Percentiles rank a stretch among this genome's conserved stretches.
Evolutionary conservation across 768 basidiomycete species (phyloP).

Genomic region (Clitopilus passeckerianus): DNA sequence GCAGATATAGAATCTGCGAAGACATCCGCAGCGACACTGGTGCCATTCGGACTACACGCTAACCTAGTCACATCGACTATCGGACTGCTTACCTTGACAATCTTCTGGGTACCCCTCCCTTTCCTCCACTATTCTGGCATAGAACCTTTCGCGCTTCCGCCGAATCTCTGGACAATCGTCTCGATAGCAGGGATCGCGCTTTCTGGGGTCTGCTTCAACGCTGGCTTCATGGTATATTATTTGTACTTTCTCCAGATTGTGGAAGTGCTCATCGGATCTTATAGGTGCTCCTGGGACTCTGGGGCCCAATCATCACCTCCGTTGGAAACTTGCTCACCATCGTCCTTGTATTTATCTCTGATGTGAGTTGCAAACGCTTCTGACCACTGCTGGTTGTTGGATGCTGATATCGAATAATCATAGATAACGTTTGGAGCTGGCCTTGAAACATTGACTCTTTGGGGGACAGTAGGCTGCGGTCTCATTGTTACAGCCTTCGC

Average conservation of each 20-base stretch:
- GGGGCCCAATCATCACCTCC: slow-evolving; percentile 85
- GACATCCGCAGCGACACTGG: slow-evolving; percentile 41
- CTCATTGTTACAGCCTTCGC: slow-evolving; percentile 83
- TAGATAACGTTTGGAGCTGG: slow-evolving; percentile 59
- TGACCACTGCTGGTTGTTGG: not conserved
- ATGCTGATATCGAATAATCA: not conserved
- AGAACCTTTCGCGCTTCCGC: slow-evolving; percentile 67
- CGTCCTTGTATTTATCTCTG: slow-evolving; percentile 79
- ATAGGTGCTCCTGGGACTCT: slow-evolving; percentile 75
- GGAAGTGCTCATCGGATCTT: slow-evolving; percentile 4
- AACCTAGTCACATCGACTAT: slow-evolving; percentile 78
- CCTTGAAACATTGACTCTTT: slow-evolving; percentile 54
- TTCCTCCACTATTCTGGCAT: slow-evolving; percentile 61
- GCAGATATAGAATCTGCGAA: slow-evolving; percentile 1
- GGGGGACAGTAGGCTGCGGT: slow-evolving; percentile 73
- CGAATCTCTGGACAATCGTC: slow-evolving; percentile 33
- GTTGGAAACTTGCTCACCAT: slow-evolving; percentile 95
- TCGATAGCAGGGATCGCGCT: slow-evolving; percentile 66
- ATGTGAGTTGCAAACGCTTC: slow-evolving; percentile 35
- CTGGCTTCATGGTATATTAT: slow-evolving; percentile 70
- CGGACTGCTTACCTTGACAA: slow-evolving; percentile 68
- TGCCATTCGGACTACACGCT: slow-evolving; percentile 82
- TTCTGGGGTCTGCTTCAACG: slow-evolving; percentile 76
- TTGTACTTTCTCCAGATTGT: not conserved
- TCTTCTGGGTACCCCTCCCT: slow-evolving; percentile 79